phyloP scores from a whole-genome alignment of 345 rosid genomes.

The Passiflora organensis region DNA sequence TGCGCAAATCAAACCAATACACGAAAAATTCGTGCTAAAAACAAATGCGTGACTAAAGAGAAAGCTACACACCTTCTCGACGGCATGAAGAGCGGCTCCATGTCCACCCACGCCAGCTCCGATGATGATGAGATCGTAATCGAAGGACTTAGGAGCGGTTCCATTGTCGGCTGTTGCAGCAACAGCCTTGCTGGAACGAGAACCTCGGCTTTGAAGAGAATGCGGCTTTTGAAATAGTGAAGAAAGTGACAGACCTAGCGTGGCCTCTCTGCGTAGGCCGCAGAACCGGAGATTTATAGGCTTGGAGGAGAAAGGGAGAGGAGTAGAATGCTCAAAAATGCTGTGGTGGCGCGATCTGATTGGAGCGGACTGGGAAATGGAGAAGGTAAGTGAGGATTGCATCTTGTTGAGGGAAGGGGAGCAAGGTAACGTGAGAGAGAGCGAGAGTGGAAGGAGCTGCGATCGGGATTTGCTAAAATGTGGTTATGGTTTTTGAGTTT shows the following conservation, averaged over 20 bases:
- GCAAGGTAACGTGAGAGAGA: conserved; percentile 6
- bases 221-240: conserved; percentile 1
- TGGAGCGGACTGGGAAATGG: conserved; percentile 36
- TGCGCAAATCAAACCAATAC: too few relatives aligned
- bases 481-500: neutral
- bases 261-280: conserved; percentile 69
- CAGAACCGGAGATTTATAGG: conserved; percentile 66
- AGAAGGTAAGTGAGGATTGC: conserved; percentile 53
- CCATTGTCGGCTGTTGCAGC: conserved; percentile 55
- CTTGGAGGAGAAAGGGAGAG: conserved; percentile 22
- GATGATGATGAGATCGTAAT: conserved; percentile 83
- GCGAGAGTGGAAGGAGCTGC: neutral
- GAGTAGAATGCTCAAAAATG: conserved; percentile 22
- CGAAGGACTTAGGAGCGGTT: conserved; percentile 59
- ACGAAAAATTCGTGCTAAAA: too few relatives aligned
- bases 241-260: conserved; percentile 24
- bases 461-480: too few relatives aligned
- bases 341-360: conserved; percentile 30
- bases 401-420: conserved; percentile 20
- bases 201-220: conserved; percentile 1
- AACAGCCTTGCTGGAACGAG: neutral
- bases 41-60: neutral
- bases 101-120: conserved; percentile 99
- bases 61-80: conserved; percentile 53
- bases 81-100: conserved; percentile 96